phyloP scores from a whole-genome alignment of 139 green algal species.

The Spirogloea muscicola region DNA sequence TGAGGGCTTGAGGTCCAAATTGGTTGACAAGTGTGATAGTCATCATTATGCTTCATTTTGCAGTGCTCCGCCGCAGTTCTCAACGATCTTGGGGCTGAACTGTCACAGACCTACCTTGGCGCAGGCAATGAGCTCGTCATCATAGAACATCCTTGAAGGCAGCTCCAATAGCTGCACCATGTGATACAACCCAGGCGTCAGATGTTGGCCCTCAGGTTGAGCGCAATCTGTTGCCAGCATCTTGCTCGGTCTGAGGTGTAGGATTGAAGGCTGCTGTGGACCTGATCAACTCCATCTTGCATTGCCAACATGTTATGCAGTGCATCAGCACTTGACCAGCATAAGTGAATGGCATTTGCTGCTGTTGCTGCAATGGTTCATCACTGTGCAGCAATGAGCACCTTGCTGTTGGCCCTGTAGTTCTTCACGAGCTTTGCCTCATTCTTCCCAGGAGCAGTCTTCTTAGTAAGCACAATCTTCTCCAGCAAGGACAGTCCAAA shows the following conservation, averaged over 20 bases:
- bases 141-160: slow-evolving; percentile 32
- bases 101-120: slow-evolving; percentile 11
- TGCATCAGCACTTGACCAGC: background rate
- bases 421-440: slow-evolving; percentile 26
- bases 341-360: background rate
- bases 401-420: slow-evolving; percentile 22
- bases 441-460: background rate
- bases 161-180: slow-evolving; percentile 35
- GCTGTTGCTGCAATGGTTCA: too few relatives aligned
- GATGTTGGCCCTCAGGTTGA: too few relatives aligned
- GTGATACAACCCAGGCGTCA: too few relatives aligned
- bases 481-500: slow-evolving; percentile 22
- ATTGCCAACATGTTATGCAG: background rate
- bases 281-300: too few relatives aligned
- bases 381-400: too few relatives aligned
- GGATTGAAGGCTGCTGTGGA: too few relatives aligned
- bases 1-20: too few relatives aligned
- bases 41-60: too few relatives aligned
- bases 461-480: slow-evolving; percentile 10
- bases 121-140: slow-evolving; percentile 22
- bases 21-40: too few relatives aligned
- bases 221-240: too few relatives aligned
- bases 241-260: too few relatives aligned
- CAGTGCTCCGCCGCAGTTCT: too few relatives aligned
- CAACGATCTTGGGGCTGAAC: background rate